These are phyloP conservation scores for Gryganskiella cystojenkinii DNA, from an alignment of 192 early-diverging fungal genomes.

Conservation along the genomic window DNA sequence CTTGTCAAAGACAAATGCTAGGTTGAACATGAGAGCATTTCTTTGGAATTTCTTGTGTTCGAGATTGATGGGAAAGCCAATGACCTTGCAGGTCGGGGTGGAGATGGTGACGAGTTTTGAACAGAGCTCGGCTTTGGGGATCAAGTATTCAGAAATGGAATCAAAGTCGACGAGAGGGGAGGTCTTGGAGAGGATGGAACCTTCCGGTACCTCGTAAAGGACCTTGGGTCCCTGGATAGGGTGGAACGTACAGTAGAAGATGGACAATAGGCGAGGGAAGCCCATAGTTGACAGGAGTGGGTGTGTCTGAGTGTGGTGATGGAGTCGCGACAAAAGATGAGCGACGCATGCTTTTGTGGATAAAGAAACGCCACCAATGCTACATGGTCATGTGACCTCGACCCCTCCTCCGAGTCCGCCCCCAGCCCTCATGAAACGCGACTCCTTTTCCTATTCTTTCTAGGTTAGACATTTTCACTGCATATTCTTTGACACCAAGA, in stretches of 20 bases:
- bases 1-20: conserved; percentile 94
- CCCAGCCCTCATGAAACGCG: too few species aligned
- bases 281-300: conserved; percentile 22
- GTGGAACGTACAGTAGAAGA: conserved; percentile 89
- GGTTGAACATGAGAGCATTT: conserved; percentile 92
- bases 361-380: too few species aligned
- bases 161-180: conserved; percentile 78
- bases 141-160: conserved; percentile 82
- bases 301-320: neutral
- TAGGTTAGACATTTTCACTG: too few species aligned
- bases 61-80: conserved; percentile 83
- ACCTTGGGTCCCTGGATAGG: conserved; percentile 79
- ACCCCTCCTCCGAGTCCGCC: too few species aligned
- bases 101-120: conserved; percentile 79
- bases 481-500: too few species aligned
- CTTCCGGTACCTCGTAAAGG: conserved; percentile 80
- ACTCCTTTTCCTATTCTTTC: too few species aligned
- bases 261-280: conserved; percentile 72
- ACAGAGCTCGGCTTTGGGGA: conserved; percentile 84
- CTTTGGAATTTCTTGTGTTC: conserved; percentile 76
- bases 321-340: too few species aligned
- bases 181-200: conserved; percentile 64
- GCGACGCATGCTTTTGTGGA: too few species aligned
- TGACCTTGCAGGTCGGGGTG: conserved; percentile 74
- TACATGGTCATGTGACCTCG: too few species aligned